phyloP scores from a whole-genome alignment of 1,139 yeast genomes.

The Protomyces arabidopsidicola region DNA sequence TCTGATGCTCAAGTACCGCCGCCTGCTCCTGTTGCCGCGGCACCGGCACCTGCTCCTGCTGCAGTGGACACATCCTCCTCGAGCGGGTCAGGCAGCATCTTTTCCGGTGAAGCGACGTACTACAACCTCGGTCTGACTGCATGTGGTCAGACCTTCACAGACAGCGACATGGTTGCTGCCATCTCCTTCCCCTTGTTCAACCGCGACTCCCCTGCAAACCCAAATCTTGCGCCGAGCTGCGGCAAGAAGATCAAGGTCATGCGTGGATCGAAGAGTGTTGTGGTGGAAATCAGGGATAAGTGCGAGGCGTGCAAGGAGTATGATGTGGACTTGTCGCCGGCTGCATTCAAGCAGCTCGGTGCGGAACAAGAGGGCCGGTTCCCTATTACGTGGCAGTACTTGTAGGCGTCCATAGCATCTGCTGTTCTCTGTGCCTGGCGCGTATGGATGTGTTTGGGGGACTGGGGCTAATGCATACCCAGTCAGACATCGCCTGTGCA shows the following conservation, averaged over 20 bases:
- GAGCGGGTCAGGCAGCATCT: conserved; percentile 37
- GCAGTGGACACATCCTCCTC: conserved; percentile 35
- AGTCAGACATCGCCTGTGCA: no score
- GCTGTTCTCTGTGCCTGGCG: no score
- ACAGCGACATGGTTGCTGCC: conserved; percentile 49
- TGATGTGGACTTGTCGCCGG: conserved; percentile 52
- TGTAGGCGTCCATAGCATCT: no score
- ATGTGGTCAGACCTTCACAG: conserved; percentile 51
- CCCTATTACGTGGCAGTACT: conserved; percentile 48
- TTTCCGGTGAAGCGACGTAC: conserved; percentile 57
- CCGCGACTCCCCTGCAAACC: conserved; percentile 37
- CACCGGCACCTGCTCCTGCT: conserved; percentile 31
- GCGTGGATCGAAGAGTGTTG: conserved; percentile 47
- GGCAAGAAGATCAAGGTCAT: conserved; percentile 47
- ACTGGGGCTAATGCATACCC: no score
- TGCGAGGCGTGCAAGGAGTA: conserved; percentile 50
- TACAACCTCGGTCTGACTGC: conserved; percentile 59
- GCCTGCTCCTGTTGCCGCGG: conserved; percentile 28
- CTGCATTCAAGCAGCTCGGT: conserved; percentile 51
- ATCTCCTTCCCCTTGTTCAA: conserved; percentile 41
- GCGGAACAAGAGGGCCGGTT: conserved; percentile 48
- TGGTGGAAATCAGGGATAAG: conserved; percentile 52
- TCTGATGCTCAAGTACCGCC: conserved; percentile 23
- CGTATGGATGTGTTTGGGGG: no score
- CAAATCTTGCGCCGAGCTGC: conserved; percentile 46